Conservation (phyloP, 805 yeast genomes). For the Vanderwaltozyma verrucispora region DNA sequence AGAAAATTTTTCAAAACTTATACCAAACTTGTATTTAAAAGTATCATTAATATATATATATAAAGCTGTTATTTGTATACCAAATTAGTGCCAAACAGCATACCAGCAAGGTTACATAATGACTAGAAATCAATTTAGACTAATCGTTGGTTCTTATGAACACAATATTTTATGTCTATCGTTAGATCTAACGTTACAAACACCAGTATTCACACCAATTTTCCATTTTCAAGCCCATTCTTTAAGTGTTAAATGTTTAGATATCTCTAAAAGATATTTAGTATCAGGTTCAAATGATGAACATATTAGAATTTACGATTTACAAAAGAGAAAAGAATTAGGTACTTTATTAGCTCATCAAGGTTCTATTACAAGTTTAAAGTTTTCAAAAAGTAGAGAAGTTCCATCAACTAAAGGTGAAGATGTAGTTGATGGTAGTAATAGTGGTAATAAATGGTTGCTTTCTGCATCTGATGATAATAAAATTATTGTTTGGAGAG, state of each 20-base stretch:
- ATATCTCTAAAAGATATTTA: conserved; percentile 69
- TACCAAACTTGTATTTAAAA: too few relatives aligned
- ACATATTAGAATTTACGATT: conserved; percentile 86
- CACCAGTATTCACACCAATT: conserved; percentile 77
- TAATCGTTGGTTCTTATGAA: conserved; percentile 92
- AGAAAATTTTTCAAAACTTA: too few relatives aligned
- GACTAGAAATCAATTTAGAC: conserved; percentile 44
- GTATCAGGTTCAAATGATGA: conserved; percentile 96
- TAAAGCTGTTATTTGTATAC: too few relatives aligned
- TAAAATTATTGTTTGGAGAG: conserved; percentile 82
- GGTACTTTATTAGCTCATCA: conserved; percentile 84
- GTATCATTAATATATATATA: too few relatives aligned
- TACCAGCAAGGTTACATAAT: too few relatives aligned
- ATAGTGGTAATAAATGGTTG: conserved; percentile 54
- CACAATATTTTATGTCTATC: conserved; percentile 84
- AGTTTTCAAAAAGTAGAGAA: conserved; percentile 48
- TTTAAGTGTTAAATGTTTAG: conserved; percentile 75
- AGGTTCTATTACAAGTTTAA: conserved; percentile 74
- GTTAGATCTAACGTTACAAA: conserved; percentile 40
- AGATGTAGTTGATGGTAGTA: conserved; percentile 29
- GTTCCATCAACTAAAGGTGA: conserved; percentile 12
- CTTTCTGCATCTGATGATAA: conserved; percentile 89
- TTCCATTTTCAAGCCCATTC: conserved; percentile 96
- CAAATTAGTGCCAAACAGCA: not conserved
- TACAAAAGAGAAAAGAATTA: conserved; percentile 86